These are phyloP conservation scores for Cercospora janseana DNA, from an alignment of 2,329 filamentous ascomycete species.

Conservation along the genomic window DNA sequence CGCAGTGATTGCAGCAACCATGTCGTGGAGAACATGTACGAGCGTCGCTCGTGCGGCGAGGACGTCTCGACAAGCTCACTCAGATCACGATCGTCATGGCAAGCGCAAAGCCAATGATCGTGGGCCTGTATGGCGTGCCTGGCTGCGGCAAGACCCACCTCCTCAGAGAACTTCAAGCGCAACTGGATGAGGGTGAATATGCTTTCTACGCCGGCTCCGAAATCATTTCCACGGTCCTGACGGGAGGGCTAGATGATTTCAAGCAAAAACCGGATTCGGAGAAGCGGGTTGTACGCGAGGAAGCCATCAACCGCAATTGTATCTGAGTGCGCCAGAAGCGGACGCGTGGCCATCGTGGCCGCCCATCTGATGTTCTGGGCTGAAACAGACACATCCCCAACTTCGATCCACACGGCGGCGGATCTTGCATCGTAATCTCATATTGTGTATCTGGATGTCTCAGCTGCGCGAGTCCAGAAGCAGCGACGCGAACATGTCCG, in stretches of 20 bases:
- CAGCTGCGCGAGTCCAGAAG: slow-evolving; percentile 38
- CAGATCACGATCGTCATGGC: slow-evolving; percentile 2
- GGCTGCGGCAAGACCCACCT: slow-evolving; percentile 55
- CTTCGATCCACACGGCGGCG: slow-evolving; percentile 43
- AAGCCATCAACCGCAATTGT: slow-evolving; percentile 50
- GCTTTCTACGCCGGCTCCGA: slow-evolving; percentile 55
- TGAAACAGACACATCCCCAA: slow-evolving; percentile 28
- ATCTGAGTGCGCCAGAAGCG: slow-evolving; percentile 37
- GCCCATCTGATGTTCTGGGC: slow-evolving; percentile 59
- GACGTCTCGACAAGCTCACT: neutral
- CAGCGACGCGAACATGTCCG: slow-evolving; percentile 41
- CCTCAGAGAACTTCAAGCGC: slow-evolving; percentile 38
- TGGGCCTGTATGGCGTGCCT: slow-evolving; percentile 57
- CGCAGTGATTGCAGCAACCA: neutral
- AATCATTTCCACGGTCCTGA: slow-evolving; percentile 45
- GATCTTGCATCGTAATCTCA: slow-evolving; percentile 55
- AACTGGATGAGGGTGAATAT: slow-evolving; percentile 41
- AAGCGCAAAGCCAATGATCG: slow-evolving; percentile 34
- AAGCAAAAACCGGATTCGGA: slow-evolving; percentile 38
- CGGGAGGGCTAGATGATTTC: slow-evolving; percentile 53
- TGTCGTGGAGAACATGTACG: neutral
- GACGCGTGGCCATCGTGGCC: slow-evolving; percentile 50
- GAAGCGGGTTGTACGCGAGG: slow-evolving; percentile 43
- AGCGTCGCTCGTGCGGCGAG: neutral
- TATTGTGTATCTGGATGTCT: slow-evolving; percentile 56